Evolutionary conservation across 2,329 filamentous ascomycete species (phyloP), one percentile per base, ranked within the genome.

Genomic region (Fusarium camptoceras): DNA sequence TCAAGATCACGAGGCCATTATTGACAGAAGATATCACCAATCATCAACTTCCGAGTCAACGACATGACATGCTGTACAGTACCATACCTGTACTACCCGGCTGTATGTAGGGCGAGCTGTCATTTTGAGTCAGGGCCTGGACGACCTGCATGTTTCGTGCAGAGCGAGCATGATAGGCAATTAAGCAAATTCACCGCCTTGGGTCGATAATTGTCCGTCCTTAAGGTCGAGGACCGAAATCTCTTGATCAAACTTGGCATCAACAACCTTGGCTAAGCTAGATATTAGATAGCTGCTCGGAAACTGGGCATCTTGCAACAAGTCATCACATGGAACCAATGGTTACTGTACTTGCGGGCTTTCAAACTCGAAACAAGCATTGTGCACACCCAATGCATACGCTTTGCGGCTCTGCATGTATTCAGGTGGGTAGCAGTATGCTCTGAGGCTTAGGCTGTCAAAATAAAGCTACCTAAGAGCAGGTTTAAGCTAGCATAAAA

Each of bases 61-160:
- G 20, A 55, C 43, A 53, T 37, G 34, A 37, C 34, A 37, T 37
- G 34, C 34, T 37, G 34, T 37, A n/a, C 34, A 37, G 34, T 37
- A 37, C 18, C 18, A 18, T 37, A n/a, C 34, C 34, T 37, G 34
- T 49, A 51, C 31, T 50, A 3, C 42, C 60, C 22, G 47, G 58
- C 51, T 55, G 59, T 64, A 70, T 70, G 68, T 67, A 70, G 67
- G 67, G 68, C 63, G 56, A 70, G 46, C 63, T 70, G 68, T 64
- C 63, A 57, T 50, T 66, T 48, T 57, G 54, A 59, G 54, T 39
- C 63, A 50, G 49, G 49, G 18, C 53, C 51, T 47, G n/a, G 18
- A 24, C 15, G n/a, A 18, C 22, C 15, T 30, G 39, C 28, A 50
- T 68, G 44, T 42, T 68, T 56, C 46, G 59, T 64, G 31, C 54